phyloP scores from a whole-genome alignment of 306 rosid genomes.

The Morella rubra region DNA sequence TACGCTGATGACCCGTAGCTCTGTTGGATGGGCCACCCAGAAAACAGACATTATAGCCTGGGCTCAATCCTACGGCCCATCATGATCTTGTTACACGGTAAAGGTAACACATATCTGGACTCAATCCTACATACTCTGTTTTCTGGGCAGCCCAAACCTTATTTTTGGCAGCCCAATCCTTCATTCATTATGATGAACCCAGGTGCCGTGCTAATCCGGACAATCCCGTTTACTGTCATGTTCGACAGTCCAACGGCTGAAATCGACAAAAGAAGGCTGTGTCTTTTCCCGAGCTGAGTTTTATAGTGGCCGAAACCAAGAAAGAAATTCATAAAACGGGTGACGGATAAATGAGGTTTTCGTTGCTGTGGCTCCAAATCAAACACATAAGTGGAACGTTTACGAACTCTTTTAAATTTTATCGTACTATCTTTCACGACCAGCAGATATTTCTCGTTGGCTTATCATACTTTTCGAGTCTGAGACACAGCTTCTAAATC shows the following conservation, averaged over 20 bases:
- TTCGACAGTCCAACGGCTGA: background rate
- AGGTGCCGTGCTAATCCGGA: too few species aligned
- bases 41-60: too few species aligned
- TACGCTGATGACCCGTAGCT: too few species aligned
- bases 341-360: conserved; percentile 37
- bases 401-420: background rate
- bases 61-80: too few species aligned
- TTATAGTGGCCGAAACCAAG: too few species aligned
- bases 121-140: too few species aligned
- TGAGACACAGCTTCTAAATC: background rate
- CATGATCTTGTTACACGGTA: too few species aligned
- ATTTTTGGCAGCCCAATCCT: too few species aligned
- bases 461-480: background rate
- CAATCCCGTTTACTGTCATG: background rate
- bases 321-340: conserved; percentile 19
- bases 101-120: too few species aligned
- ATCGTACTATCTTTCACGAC: background rate
- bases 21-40: too few species aligned
- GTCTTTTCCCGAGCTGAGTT: background rate
- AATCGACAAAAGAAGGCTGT: background rate
- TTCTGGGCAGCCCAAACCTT: too few species aligned
- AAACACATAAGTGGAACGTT: conserved; percentile 25
- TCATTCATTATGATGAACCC: background rate
- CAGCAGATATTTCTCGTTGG: conserved; percentile 1
- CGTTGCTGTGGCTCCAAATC: conserved; percentile 58